Percentiles rank a stretch among this genome's conserved stretches.
Evolutionary conservation across 179 eudicot genomes (phyloP).

Genomic region (Sideroxylon spinosum): DNA sequence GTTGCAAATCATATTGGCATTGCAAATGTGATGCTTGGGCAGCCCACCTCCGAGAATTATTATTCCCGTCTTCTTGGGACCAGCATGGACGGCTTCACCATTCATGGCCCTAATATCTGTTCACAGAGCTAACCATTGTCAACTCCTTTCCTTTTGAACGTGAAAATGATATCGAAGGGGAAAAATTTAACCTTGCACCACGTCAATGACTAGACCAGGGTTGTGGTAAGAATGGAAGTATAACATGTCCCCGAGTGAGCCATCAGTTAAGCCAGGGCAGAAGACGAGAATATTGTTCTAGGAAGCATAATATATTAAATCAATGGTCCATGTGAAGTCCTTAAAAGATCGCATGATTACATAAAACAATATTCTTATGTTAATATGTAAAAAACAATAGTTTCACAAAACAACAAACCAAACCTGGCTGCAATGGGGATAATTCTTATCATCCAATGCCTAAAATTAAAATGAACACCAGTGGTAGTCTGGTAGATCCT

Average conservation of each 20-base stretch:
- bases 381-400: neutral
- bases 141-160: neutral
- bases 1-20: constrained; percentile 95
- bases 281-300: constrained; percentile 82
- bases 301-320: constrained; percentile 5
- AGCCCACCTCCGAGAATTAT: constrained; percentile 89
- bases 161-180: neutral
- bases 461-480: neutral
- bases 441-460: constrained; percentile 8
- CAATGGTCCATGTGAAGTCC: neutral
- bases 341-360: neutral
- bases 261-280: constrained; percentile 92
- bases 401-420: neutral
- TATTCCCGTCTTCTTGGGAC: constrained; percentile 83
- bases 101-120: constrained; percentile 83
- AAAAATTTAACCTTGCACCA: constrained; percentile 59
- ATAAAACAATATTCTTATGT: neutral
- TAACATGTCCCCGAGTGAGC: constrained; percentile 90
- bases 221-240: constrained; percentile 76
- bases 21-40: constrained; percentile 95
- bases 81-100: constrained; percentile 85
- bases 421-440: neutral
- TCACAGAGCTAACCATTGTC: neutral
- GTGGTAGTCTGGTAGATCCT: neutral
- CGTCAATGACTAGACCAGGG: constrained; percentile 72